A percentile compares a stretch with the other conserved stretches of the same genome.
Conservation (phyloP, 371 early-diverging fungal species). For the Mucor indicus region DNA sequence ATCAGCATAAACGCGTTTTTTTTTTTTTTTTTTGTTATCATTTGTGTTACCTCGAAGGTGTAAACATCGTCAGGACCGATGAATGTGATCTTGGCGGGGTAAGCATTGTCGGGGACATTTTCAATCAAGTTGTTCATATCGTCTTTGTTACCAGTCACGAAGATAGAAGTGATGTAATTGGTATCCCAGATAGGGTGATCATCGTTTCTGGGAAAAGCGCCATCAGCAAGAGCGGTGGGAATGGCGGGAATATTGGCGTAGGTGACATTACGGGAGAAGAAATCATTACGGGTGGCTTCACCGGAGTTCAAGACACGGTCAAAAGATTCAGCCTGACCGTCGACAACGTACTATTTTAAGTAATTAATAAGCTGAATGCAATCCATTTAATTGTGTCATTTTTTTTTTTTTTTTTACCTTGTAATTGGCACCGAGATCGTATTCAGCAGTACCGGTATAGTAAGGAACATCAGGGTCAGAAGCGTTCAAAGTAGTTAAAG, state of each 20-base stretch:
- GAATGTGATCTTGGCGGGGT: conserved; percentile 31
- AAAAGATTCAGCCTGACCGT: conserved; percentile 44
- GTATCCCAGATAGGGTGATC: conserved; percentile 44
- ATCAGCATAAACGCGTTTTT: too few species aligned
- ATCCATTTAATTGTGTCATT: background rate
- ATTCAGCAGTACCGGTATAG: conserved; percentile 46
- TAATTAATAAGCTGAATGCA: too few species aligned
- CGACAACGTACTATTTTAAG: conserved; percentile 50
- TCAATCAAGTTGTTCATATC: conserved; percentile 28
- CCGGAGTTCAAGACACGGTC: conserved; percentile 39
- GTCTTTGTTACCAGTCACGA: conserved; percentile 30
- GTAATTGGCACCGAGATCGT: conserved; percentile 33
- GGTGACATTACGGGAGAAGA: conserved; percentile 45
- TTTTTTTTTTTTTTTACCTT: conserved; percentile 25
- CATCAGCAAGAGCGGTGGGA: conserved; percentile 45
- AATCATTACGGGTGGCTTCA: conserved; percentile 48
- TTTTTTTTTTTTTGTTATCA: too few species aligned
- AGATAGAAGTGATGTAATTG: conserved; percentile 56
- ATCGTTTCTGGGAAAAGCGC: conserved; percentile 34
- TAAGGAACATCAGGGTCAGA: conserved; percentile 47
- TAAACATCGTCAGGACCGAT: conserved; percentile 34
- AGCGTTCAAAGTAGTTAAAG: conserved; percentile 28
- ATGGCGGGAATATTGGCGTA: conserved; percentile 53
- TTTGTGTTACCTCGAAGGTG: conserved; percentile 19
- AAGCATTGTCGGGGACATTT: conserved; percentile 17